These are phyloP conservation scores for Aspergillus calidoustus DNA, from an alignment of 2,329 filamentous ascomycete species.

Conservation along the genomic window DNA sequence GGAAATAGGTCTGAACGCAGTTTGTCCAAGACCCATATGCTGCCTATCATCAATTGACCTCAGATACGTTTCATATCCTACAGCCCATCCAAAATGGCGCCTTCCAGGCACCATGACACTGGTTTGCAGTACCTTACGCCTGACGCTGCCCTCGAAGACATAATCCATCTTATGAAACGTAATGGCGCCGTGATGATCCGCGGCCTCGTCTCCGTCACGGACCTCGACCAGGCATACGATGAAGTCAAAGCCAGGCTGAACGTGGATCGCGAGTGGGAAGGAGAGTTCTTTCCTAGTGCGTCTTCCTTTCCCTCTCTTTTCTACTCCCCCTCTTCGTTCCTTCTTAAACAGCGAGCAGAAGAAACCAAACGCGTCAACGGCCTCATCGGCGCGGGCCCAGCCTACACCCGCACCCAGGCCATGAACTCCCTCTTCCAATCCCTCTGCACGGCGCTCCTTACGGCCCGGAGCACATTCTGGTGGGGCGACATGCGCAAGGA, in stretches of 20 bases:
- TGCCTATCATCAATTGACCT: no score
- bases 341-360: background rate
- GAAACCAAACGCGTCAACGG: slow-evolving; percentile 17
- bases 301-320: background rate
- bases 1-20: no score
- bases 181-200: background rate
- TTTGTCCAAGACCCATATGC: no score
- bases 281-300: slow-evolving; percentile 2
- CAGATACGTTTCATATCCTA: background rate
- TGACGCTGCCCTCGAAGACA: background rate
- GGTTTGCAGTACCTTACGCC: background rate
- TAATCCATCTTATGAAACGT: background rate
- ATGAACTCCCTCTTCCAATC: slow-evolving; percentile 31
- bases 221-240: background rate
- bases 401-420: slow-evolving; percentile 9
- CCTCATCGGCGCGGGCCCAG: slow-evolving; percentile 11
- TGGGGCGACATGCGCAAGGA: slow-evolving; percentile 31
- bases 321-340: background rate
- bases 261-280: background rate
- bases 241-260: background rate
- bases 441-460: slow-evolving; percentile 33
- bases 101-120: background rate
- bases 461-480: slow-evolving; percentile 34
- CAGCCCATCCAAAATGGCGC: background rate
- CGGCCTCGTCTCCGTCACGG: background rate